A percentile compares a stretch with the other conserved stretches of the same genome.
Evolutionary conservation across 495 filamentous ascomycete genomes (phyloP).

Genomic region (Hypoxylon lienhwacheense): DNA sequence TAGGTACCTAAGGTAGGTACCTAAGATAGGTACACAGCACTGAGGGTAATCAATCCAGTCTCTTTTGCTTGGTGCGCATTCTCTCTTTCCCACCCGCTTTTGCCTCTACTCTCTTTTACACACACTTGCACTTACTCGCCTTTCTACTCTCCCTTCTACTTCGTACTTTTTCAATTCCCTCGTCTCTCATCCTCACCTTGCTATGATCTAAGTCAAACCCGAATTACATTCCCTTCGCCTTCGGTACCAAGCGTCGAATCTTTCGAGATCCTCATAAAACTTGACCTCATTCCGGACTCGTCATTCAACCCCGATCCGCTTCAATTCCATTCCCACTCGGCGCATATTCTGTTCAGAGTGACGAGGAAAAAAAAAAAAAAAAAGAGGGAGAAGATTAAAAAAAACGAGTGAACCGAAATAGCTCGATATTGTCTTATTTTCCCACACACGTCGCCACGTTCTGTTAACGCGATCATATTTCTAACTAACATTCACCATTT

Average conservation of each 20-base stretch:
- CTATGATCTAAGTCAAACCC: slow-evolving; percentile 28
- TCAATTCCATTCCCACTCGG: slow-evolving; percentile 29
- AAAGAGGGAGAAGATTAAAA: no score
- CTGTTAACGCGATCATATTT: slow-evolving; percentile 26
- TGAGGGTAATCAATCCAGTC: slow-evolving; percentile 24
- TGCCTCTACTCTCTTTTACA: no score
- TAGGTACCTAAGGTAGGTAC: no score
- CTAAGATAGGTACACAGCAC: slow-evolving; percentile 23
- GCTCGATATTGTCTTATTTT: slow-evolving; percentile 21
- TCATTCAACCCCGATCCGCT: slow-evolving; percentile 25
- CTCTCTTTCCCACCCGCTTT: slow-evolving; percentile 41
- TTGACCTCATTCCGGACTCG: slow-evolving; percentile 34
- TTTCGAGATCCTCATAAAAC: slow-evolving; percentile 27
- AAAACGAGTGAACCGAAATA: slow-evolving; percentile 11
- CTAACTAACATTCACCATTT: slow-evolving; percentile 22
- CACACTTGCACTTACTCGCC: slow-evolving; percentile 7
- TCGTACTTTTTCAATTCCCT: slow-evolving; percentile 38
- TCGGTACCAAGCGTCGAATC: slow-evolving; percentile 34
- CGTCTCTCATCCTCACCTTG: slow-evolving; percentile 24
- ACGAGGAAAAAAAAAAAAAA: no score
- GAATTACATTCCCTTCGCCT: slow-evolving; percentile 26
- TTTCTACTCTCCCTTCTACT: slow-evolving; percentile 39
- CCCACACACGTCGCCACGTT: slow-evolving; percentile 27
- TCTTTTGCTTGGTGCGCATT: slow-evolving; percentile 41
- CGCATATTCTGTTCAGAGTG: slow-evolving; percentile 34